Evolutionary conservation across 2,329 filamentous ascomycete genomes (phyloP).

Genomic region (Cordyceps javanica): DNA sequence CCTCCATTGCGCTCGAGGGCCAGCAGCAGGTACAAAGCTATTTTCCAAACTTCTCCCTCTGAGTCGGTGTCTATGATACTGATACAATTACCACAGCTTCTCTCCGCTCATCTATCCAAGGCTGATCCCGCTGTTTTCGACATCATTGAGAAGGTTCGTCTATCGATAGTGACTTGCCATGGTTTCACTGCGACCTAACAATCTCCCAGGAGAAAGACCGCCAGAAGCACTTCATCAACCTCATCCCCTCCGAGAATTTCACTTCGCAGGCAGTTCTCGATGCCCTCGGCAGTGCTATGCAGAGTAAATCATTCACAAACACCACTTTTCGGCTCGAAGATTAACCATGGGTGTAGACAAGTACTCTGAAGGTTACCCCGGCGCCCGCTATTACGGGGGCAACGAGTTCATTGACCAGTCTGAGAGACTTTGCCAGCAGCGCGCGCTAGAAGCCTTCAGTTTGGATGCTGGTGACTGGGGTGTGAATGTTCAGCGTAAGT

Average conservation of each 20-base stretch:
- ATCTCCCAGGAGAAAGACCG: slow-evolving; percentile 74
- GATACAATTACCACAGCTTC: slow-evolving; percentile 49
- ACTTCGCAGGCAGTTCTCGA: slow-evolving; percentile 89
- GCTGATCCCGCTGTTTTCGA: slow-evolving; percentile 82
- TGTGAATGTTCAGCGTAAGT: slow-evolving; percentile 84
- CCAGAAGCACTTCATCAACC: slow-evolving; percentile 97
- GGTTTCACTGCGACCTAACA: neutral
- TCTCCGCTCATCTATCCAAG: slow-evolving; percentile 71
- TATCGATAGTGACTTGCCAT: neutral
- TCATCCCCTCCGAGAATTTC: slow-evolving; percentile 94
- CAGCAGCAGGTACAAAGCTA: slow-evolving; percentile 50
- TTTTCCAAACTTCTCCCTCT: slow-evolving; percentile 13
- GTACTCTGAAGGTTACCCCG: slow-evolving; percentile 97
- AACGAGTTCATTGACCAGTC: slow-evolving; percentile 94
- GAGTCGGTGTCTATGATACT: neutral
- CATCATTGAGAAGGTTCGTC: slow-evolving; percentile 78
- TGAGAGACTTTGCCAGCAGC: slow-evolving; percentile 82
- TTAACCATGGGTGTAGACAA: slow-evolving; percentile 59
- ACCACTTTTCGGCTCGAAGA: slow-evolving; percentile 13
- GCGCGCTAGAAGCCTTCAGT: slow-evolving; percentile 81
- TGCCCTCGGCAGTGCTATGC: slow-evolving; percentile 89
- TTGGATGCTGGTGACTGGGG: slow-evolving; percentile 85
- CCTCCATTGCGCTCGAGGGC: slow-evolving; percentile 44
- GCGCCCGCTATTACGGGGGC: slow-evolving; percentile 91
- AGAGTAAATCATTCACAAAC: slow-evolving; percentile 54